A percentile compares a stretch with the other conserved stretches of the same genome.
Evolutionary conservation across 257 asterid species (phyloP).

Genomic region (Linderniella brevidens): DNA sequence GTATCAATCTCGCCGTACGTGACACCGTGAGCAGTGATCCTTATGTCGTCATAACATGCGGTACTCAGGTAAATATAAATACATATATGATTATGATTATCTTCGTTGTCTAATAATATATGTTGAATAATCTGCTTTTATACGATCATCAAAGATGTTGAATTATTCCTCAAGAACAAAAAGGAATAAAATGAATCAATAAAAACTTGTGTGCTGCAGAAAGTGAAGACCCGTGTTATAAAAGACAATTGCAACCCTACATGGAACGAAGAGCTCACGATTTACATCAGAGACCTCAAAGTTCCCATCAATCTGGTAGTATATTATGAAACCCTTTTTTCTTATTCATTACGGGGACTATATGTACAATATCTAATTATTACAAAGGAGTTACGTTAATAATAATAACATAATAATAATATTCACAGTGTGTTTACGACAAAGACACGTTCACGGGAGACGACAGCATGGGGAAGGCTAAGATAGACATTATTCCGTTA

Average conservation of each 20-base stretch:
- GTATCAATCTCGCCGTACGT: conserved; percentile 65
- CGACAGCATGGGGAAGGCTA: conserved; percentile 64
- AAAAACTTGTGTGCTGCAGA: conserved; percentile 21
- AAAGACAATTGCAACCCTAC: conserved; percentile 51
- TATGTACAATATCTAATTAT: background rate
- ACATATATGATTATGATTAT: background rate
- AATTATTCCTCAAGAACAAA: background rate
- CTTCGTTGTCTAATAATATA: background rate
- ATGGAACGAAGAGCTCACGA: conserved; percentile 69
- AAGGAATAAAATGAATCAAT: background rate
- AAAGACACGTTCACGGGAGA: conserved; percentile 69
- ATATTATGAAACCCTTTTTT: background rate
- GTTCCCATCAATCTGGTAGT: conserved; percentile 44
- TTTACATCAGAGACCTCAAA: conserved; percentile 36
- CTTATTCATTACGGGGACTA: background rate
- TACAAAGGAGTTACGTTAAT: background rate
- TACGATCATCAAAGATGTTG: too few species aligned
- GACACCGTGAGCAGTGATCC: conserved; percentile 73
- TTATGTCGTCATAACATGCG: conserved; percentile 47
- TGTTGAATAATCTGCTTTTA: too few species aligned
- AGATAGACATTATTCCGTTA: conserved; percentile 32
- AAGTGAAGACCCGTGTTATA: conserved; percentile 52
- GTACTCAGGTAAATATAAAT: conserved; percentile 23
- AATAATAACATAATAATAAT: background rate
- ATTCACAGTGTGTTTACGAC: conserved; percentile 49